Conservation (phyloP, 1,284 basidiomycete species). For the Ganoderma lingzhi region DNA sequence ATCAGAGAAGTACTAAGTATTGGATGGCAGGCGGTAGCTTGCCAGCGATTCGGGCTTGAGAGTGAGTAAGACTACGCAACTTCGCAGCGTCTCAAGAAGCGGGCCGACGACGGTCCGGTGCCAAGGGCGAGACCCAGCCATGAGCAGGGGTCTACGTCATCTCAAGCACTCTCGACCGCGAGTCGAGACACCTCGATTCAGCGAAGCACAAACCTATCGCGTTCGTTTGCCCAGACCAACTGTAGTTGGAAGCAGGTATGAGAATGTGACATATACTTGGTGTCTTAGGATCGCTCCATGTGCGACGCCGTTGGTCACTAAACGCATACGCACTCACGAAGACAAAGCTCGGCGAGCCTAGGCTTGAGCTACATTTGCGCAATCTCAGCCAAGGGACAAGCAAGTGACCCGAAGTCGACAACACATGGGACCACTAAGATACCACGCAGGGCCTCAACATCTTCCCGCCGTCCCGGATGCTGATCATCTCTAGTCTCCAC, state of each 20-base stretch:
- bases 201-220: not conserved
- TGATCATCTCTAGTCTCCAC: not conserved
- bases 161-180: not conserved
- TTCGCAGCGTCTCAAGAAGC: not conserved
- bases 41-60: too few species aligned
- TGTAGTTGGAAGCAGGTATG: not conserved
- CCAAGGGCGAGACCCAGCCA: not conserved
- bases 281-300: not conserved
- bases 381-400: not conserved
- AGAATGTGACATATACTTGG: not conserved
- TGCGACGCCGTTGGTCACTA: not conserved
- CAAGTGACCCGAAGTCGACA: not conserved
- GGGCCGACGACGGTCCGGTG: not conserved
- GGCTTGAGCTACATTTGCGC: not conserved
- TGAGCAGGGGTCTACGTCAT: not conserved
- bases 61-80: too few species aligned
- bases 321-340: not conserved
- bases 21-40: too few species aligned
- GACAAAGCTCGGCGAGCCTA: not conserved
- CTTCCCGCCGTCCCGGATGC: slow-evolving; percentile 1
- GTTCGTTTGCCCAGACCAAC: not conserved
- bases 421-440: not conserved
- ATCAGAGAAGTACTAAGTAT: too few species aligned
- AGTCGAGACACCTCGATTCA: not conserved
- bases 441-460: not conserved